Conservation (phyloP, 306 rosid genomes). For the Vachellia pachyceras region DNA sequence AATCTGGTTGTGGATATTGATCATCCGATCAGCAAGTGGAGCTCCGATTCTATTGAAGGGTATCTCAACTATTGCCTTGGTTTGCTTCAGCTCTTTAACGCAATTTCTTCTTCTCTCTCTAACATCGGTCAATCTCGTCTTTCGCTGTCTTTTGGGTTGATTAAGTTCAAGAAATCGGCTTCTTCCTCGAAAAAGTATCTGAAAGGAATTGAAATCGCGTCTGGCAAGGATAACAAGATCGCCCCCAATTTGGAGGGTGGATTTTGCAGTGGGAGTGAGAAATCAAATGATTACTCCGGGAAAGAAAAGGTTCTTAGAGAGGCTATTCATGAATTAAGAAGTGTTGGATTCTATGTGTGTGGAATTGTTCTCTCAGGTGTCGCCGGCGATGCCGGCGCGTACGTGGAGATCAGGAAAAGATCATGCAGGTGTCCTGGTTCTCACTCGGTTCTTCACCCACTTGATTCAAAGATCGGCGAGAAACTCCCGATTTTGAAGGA, state of each 20-base stretch:
- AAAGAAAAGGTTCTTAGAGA: constrained; percentile 50
- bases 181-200: constrained; percentile 43
- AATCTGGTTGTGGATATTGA: constrained; percentile 68
- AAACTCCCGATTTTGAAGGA: constrained; percentile 45
- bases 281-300: constrained; percentile 28
- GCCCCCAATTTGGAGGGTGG: constrained; percentile 36
- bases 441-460: background rate
- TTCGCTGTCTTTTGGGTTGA: constrained; percentile 57
- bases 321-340: constrained; percentile 57
- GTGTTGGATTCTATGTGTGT: constrained; percentile 58
- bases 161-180: constrained; percentile 47
- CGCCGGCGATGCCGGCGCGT: constrained; percentile 46
- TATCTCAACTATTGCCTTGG: constrained; percentile 57
- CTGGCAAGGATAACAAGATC: constrained; percentile 19
- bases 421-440: constrained; percentile 30
- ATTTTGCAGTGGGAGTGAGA: constrained; percentile 27
- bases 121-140: constrained; percentile 50
- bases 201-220: constrained; percentile 46
- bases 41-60: constrained; percentile 57
- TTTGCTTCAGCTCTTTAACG: constrained; percentile 64
- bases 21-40: constrained; percentile 65
- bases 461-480: constrained; percentile 51
- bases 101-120: constrained; percentile 57
- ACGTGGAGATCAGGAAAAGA: constrained; percentile 48
- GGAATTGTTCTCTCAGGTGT: constrained; percentile 62